phyloP scores from a whole-genome alignment of 108 stramenopile species.

The Pseudonitzschia multiseries region DNA sequence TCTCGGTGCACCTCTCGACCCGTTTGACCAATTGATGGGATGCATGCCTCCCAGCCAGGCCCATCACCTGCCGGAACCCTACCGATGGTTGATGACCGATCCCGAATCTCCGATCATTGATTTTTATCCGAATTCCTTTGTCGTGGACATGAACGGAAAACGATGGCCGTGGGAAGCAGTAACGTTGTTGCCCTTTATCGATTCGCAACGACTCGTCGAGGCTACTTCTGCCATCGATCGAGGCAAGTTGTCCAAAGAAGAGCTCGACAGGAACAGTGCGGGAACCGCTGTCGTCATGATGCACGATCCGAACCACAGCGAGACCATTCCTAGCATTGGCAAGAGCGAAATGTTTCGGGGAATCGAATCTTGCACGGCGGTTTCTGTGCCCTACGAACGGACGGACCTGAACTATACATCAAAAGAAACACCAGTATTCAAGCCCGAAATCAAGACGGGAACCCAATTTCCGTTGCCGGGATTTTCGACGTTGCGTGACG shows the following conservation, averaged over 20 bases:
- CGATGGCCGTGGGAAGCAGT: constrained; percentile 98
- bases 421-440: constrained; percentile 42
- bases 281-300: constrained; percentile 55
- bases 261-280: constrained; percentile 57
- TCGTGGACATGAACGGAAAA: constrained; percentile 91
- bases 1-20: constrained; percentile 82
- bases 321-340: constrained; percentile 19
- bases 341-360: constrained; percentile 27
- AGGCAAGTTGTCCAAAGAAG: constrained; percentile 55
- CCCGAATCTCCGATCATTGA: constrained; percentile 81
- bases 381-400: constrained; percentile 34
- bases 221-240: constrained; percentile 59
- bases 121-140: constrained; percentile 88
- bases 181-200: constrained; percentile 95
- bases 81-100: constrained; percentile 89
- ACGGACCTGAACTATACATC: constrained; percentile 40
- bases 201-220: constrained; percentile 75
- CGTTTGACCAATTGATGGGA: constrained; percentile 94
- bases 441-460: constrained; percentile 59
- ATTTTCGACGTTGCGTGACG: constrained; percentile 77
- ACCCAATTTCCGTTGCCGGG: constrained; percentile 57
- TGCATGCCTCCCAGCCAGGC: constrained; percentile 95
- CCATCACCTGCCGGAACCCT: constrained; percentile 89
- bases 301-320: constrained; percentile 22
- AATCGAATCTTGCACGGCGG: constrained; percentile 36